Conservation (phyloP, 441 rosid species). For the Bocquillonia castaneifolia region DNA sequence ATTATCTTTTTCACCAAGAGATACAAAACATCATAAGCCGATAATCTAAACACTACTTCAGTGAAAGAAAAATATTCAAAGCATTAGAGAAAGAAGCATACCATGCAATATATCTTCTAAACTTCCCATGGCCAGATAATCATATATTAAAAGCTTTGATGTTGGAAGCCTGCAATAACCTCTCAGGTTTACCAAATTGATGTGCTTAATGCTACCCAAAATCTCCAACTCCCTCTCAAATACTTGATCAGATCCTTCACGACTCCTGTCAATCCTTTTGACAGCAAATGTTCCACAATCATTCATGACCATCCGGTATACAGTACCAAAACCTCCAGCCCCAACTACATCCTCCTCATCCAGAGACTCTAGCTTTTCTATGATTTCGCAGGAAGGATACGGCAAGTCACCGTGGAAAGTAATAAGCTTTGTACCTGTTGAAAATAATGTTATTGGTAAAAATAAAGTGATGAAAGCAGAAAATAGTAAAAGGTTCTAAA, state of each 20-base stretch:
- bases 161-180: conserved; percentile 92
- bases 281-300: conserved; percentile 97
- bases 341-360: conserved; percentile 91
- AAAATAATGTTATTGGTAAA: conserved; percentile 1
- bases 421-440: conserved; percentile 67
- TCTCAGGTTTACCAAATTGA: conserved; percentile 80
- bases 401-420: conserved; percentile 96
- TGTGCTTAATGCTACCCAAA: conserved; percentile 90
- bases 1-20: neutral
- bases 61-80: too few relatives aligned
- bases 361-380: conserved; percentile 91
- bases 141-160: conserved; percentile 86
- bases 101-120: conserved; percentile 83
- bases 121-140: conserved; percentile 85
- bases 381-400: conserved; percentile 70
- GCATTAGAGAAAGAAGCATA: conserved; percentile 27
- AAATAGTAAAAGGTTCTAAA: neutral
- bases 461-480: neutral
- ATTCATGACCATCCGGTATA: conserved; percentile 94
- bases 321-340: conserved; percentile 93
- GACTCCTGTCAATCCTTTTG: conserved; percentile 72
- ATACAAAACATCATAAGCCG: neutral
- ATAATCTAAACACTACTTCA: neutral
- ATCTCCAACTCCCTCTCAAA: conserved; percentile 90
- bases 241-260: conserved; percentile 85